phyloP scores from a whole-genome alignment of 306 rosid species.

The Dalbergia cochinchinensis region DNA sequence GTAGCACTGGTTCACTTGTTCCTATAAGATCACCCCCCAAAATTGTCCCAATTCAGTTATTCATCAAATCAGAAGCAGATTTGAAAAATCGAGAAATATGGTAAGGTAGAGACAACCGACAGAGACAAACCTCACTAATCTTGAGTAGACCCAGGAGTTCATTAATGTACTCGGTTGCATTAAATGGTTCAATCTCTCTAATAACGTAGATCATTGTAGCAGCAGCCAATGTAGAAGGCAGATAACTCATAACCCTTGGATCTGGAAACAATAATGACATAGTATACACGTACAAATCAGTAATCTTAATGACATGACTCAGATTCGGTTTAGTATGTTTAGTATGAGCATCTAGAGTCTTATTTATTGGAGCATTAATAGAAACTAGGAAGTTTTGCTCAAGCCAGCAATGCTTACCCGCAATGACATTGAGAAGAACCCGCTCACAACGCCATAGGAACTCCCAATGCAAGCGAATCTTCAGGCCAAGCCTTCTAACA shows the following conservation, averaged over 20 bases:
- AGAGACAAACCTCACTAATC: slow-evolving; percentile 73
- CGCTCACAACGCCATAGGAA: slow-evolving; percentile 77
- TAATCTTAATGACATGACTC: neutral
- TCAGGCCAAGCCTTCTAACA: slow-evolving; percentile 78
- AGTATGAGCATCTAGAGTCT: neutral
- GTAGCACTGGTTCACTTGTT: slow-evolving; percentile 72
- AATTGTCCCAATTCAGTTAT: slow-evolving; percentile 12
- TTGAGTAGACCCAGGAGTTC: slow-evolving; percentile 75
- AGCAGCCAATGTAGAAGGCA: slow-evolving; percentile 87
- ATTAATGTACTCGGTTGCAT: slow-evolving; percentile 67
- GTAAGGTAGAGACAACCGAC: slow-evolving; percentile 18
- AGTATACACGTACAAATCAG: slow-evolving; percentile 14
- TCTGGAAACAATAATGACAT: slow-evolving; percentile 55
- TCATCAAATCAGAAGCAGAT: slow-evolving; percentile 26
- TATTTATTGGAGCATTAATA: slow-evolving; percentile 16
- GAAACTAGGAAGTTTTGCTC: neutral
- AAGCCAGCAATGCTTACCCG: slow-evolving; percentile 45
- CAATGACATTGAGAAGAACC: slow-evolving; percentile 68
- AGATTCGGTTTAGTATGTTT: neutral
- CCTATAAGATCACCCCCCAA: slow-evolving; percentile 60
- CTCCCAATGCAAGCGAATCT: slow-evolving; percentile 81
- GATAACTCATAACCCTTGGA: slow-evolving; percentile 65
- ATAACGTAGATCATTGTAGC: slow-evolving; percentile 84
- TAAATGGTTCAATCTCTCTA: slow-evolving; percentile 71
- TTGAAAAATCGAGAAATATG: neutral